phyloP scores from a whole-genome alignment of 306 rosid genomes.

The Styphnolobium japonicum region DNA sequence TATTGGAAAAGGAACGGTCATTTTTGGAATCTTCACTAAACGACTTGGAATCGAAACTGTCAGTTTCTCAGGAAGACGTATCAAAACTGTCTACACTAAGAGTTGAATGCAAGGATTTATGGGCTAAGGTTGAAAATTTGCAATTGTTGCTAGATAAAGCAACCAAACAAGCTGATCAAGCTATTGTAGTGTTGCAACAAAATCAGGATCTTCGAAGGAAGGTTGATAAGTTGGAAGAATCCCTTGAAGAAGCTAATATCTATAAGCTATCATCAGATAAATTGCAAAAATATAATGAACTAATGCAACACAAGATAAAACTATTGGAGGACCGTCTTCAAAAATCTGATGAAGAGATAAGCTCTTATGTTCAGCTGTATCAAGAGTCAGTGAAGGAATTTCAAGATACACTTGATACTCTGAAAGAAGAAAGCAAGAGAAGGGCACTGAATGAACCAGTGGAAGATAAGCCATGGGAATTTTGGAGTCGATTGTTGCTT shows the following conservation, averaged over 20 bases:
- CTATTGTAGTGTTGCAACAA: conserved; percentile 63
- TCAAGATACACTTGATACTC: conserved; percentile 62
- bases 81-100: conserved; percentile 57
- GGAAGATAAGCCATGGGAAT: conserved; percentile 91
- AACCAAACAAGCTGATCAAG: conserved; percentile 74
- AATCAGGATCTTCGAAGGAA: conserved; percentile 78
- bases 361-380: conserved; percentile 75
- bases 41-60: conserved; percentile 69
- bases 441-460: conserved; percentile 60
- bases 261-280: conserved; percentile 75
- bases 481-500: conserved; percentile 86
- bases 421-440: conserved; percentile 81
- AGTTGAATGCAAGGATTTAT: conserved; percentile 62
- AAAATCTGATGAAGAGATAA: conserved; percentile 79
- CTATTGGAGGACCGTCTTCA: conserved; percentile 77
- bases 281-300: conserved; percentile 58
- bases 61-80: conserved; percentile 64
- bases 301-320: conserved; percentile 76
- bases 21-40: conserved; percentile 63
- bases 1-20: conserved; percentile 70
- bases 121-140: conserved; percentile 66
- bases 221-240: conserved; percentile 78
- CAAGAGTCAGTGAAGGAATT: conserved; percentile 83
- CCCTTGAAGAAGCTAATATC: conserved; percentile 64
- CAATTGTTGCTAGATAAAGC: conserved; percentile 70